Evolutionary conservation across 2,329 filamentous ascomycete genomes (phyloP).

Genomic region (Fusarium cicatricum): DNA sequence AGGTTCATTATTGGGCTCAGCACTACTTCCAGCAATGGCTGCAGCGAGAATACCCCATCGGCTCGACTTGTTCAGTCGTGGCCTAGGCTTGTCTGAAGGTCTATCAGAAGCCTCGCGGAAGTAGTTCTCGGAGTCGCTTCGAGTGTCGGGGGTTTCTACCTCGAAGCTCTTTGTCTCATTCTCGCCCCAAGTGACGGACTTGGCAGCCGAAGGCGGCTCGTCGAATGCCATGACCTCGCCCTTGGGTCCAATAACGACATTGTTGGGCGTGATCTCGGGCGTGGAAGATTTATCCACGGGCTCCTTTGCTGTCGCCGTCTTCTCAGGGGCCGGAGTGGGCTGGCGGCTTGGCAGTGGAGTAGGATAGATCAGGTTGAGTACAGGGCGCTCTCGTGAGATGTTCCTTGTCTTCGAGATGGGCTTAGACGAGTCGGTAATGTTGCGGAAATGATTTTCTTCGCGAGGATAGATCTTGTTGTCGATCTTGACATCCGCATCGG

Average conservation of each 20-base stretch:
- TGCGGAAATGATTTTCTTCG: slow-evolving; percentile 54
- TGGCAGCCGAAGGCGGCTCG: slow-evolving; percentile 48
- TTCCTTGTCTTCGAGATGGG: slow-evolving; percentile 57
- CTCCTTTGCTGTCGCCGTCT: slow-evolving; percentile 26
- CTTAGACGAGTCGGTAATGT: slow-evolving; percentile 37
- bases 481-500: slow-evolving; percentile 70
- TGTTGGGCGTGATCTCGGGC: slow-evolving; percentile 38
- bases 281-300: slow-evolving; percentile 33
- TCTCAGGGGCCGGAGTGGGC: slow-evolving; percentile 54
- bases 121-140: slow-evolving; percentile 44
- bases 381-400: slow-evolving; percentile 62
- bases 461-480: slow-evolving; percentile 65
- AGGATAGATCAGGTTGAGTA: slow-evolving; percentile 68
- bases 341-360: slow-evolving; percentile 58
- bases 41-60: slow-evolving; percentile 63
- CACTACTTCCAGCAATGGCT: slow-evolving; percentile 55
- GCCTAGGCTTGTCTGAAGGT: slow-evolving; percentile 43
- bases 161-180: slow-evolving; percentile 72
- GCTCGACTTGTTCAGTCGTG: slow-evolving; percentile 51
- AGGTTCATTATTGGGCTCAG: slow-evolving; percentile 48
- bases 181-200: slow-evolving; percentile 70
- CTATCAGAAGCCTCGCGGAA: slow-evolving; percentile 33
- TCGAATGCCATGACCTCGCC: slow-evolving; percentile 52
- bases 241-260: slow-evolving; percentile 51
- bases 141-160: slow-evolving; percentile 64